These are phyloP conservation scores for Rubroboletus satanas DNA, from an alignment of 768 basidiomycete genomes.

Conservation along the genomic window DNA sequence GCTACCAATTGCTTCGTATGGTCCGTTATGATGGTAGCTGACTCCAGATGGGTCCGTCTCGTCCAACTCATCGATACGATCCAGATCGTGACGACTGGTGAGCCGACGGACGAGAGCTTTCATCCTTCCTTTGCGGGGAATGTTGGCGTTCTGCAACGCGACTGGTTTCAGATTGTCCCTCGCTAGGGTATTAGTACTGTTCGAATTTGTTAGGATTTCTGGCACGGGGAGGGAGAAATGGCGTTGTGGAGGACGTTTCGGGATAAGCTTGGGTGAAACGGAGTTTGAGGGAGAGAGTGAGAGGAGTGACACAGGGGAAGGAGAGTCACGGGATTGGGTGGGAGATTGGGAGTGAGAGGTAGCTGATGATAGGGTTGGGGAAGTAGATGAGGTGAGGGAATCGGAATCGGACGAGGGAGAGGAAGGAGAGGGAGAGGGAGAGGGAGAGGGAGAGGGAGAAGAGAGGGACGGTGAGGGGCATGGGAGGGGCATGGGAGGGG, in stretches of 20 bases:
- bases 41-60: slow-evolving; percentile 67
- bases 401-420: not conserved
- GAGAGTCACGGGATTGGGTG: not conserved
- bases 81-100: slow-evolving; percentile 38
- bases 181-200: not conserved
- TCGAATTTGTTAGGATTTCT: not conserved
- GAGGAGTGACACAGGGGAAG: not conserved
- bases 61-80: slow-evolving; percentile 76
- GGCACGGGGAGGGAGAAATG: not conserved
- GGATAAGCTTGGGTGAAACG: not conserved
- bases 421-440: not conserved
- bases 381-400: not conserved
- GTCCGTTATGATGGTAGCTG: slow-evolving; percentile 63
- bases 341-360: not conserved
- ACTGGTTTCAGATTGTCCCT: not conserved
- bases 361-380: slow-evolving; percentile 13
- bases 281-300: not conserved
- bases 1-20: slow-evolving; percentile 63
- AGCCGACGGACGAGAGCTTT: slow-evolving; percentile 27
- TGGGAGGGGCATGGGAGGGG: no score
- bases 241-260: not conserved
- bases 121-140: slow-evolving; percentile 19
- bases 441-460: not conserved
- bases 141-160: not conserved
- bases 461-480: no score